These are phyloP conservation scores for Rhizoclosmatium globosum DNA, from an alignment of 192 early-diverging fungal species.

Conservation along the genomic window DNA sequence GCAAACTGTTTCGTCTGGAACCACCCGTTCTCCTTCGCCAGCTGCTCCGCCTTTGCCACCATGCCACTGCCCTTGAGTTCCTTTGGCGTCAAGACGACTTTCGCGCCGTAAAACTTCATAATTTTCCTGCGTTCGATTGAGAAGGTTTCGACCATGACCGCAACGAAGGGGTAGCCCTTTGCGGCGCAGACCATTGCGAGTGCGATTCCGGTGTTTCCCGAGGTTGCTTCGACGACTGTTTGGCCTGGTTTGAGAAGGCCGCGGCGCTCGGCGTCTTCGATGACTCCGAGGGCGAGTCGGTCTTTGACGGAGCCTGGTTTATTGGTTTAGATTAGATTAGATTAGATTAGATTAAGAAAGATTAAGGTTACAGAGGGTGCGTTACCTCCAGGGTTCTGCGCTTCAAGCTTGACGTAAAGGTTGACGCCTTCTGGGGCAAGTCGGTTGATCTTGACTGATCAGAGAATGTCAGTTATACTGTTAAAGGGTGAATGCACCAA, in stretches of 20 bases:
- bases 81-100: constrained; percentile 54
- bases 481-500: neutral
- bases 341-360: too few relatives aligned
- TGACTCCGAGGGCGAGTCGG: constrained; percentile 91
- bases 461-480: neutral
- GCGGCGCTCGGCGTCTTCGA: constrained; percentile 90
- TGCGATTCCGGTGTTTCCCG: constrained; percentile 84
- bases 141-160: constrained; percentile 54
- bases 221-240: constrained; percentile 77
- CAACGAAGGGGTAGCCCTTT: constrained; percentile 55
- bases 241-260: constrained; percentile 87
- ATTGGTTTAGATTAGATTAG: too few relatives aligned
- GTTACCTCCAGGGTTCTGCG: constrained; percentile 80
- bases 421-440: constrained; percentile 71
- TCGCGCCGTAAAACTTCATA: constrained; percentile 57
- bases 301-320: constrained; percentile 94
- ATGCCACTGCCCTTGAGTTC: constrained; percentile 50
- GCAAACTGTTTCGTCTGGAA: constrained; percentile 49
- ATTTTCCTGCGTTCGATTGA: constrained; percentile 51
- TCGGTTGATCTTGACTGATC: constrained; percentile 43
- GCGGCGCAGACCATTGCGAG: constrained; percentile 53
- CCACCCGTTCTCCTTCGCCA: constrained; percentile 47
- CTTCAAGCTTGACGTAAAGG: constrained; percentile 95
- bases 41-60: constrained; percentile 50
- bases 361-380: too few relatives aligned